Evolutionary conservation across 306 rosid species (phyloP).

Genomic region (Urtica urens): DNA sequence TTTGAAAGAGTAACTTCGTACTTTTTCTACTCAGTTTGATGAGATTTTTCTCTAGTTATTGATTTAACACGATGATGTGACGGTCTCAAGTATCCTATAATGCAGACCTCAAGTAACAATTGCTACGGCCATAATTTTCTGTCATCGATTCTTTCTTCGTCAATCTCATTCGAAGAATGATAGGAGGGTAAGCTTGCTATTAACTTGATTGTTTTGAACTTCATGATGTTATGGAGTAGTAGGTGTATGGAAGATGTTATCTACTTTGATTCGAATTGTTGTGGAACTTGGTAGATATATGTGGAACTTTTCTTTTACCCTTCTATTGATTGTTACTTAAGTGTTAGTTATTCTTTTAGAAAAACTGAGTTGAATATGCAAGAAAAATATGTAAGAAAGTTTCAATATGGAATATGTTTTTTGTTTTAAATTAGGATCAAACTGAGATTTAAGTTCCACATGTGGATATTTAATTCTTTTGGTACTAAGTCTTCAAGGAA

Average conservation of each 20-base stretch:
- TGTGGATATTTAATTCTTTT: conserved; percentile 11
- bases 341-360: too few species aligned
- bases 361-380: too few species aligned
- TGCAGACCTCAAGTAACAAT: conserved; percentile 98
- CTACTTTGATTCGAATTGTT: not conserved
- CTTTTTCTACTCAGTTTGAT: not conserved
- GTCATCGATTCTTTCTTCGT: conserved; percentile 90
- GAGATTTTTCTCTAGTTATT: not conserved
- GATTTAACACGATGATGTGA: conserved; percentile 9
- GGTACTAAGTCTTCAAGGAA: conserved; percentile 17
- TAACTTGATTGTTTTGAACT: not conserved
- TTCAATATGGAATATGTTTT: not conserved
- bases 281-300: too few species aligned
- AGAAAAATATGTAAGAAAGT: too few species aligned
- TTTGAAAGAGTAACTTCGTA: too few species aligned
- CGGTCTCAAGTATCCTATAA: conserved; percentile 10
- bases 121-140: conserved; percentile 92
- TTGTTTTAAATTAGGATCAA: not conserved
- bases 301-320: too few species aligned
- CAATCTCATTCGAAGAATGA: conserved; percentile 97
- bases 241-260: not conserved
- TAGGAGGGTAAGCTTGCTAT: conserved; percentile 70
- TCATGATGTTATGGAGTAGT: not conserved
- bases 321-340: too few species aligned
- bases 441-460: not conserved